A percentile compares a stretch with the other conserved stretches of the same genome.
Evolutionary conservation across 1,284 basidiomycete species (phyloP).

Genomic region (Gomphus sp.): DNA sequence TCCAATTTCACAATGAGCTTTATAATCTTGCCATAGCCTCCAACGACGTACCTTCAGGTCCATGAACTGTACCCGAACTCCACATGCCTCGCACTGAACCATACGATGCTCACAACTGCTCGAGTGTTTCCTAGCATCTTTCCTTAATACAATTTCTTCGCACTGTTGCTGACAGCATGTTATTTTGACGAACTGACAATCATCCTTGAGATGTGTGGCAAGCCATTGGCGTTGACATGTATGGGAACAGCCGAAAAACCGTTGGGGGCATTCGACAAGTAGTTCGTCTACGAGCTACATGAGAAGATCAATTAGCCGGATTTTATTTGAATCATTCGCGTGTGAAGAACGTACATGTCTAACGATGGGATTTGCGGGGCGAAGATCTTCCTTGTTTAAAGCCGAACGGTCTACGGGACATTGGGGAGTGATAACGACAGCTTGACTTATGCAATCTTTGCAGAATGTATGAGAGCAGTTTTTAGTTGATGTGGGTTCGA

Average conservation of each 20-base stretch:
- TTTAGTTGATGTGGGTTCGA: constrained; percentile 61
- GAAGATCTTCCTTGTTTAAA: constrained; percentile 42
- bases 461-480: constrained; percentile 83
- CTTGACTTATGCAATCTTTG: constrained; percentile 59
- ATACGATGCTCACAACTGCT: constrained; percentile 26
- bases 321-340: constrained; percentile 14
- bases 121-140: constrained; percentile 32
- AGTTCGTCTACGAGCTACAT: constrained; percentile 77
- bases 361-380: constrained; percentile 58
- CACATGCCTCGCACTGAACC: constrained; percentile 29
- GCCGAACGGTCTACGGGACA: constrained; percentile 80
- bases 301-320: constrained; percentile 12
- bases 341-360: constrained; percentile 49
- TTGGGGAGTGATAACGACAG: constrained; percentile 50
- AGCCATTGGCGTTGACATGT: constrained; percentile 67
- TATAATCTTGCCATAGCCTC: background rate
- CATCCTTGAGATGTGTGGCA: constrained; percentile 48
- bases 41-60: constrained; percentile 26
- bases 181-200: constrained; percentile 51
- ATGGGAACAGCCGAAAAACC: constrained; percentile 47
- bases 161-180: constrained; percentile 43
- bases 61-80: constrained; percentile 21
- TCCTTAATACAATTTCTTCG: constrained; percentile 32
- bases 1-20: background rate
- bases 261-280: constrained; percentile 60